phyloP scores from a whole-genome alignment of 352 stramenopile genomes.

The Phytopythium oedochilum region DNA sequence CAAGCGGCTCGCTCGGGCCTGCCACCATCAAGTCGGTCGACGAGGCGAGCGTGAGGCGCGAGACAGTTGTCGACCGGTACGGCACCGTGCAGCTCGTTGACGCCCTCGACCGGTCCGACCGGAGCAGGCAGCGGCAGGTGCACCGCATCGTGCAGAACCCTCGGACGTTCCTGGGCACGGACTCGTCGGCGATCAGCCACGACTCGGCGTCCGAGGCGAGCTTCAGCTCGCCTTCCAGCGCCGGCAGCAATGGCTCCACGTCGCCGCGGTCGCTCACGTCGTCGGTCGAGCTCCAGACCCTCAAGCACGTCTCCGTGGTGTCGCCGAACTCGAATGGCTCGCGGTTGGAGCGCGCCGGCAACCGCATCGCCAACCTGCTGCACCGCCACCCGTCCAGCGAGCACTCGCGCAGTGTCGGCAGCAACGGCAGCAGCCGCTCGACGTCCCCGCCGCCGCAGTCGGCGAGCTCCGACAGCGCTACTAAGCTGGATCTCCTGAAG shows the following conservation, averaged over 20 bases:
- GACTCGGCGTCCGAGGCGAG: constrained; percentile 3
- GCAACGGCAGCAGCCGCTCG: background rate
- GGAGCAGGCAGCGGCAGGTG: constrained; percentile 18
- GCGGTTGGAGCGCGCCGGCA: constrained; percentile 15
- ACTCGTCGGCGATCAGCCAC: constrained; percentile 1
- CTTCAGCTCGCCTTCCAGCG: constrained; percentile 7
- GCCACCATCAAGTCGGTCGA: constrained; percentile 50
- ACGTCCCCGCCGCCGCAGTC: background rate
- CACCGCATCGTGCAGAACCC: constrained; percentile 10
- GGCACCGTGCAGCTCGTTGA: constrained; percentile 44
- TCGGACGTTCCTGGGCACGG: background rate
- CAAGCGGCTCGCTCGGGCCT: constrained; percentile 9
- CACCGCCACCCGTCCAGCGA: constrained; percentile 9
- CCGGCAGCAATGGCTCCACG: constrained; percentile 7
- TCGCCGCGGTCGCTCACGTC: constrained; percentile 22
- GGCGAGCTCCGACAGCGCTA: background rate
- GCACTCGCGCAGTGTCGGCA: background rate
- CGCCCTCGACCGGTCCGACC: constrained; percentile 31
- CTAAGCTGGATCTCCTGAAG: constrained; percentile 1
- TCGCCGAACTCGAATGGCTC: constrained; percentile 6
- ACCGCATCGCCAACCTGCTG: constrained; percentile 29
- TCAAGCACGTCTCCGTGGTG: constrained; percentile 16
- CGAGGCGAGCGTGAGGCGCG: constrained; percentile 38
- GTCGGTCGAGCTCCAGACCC: constrained; percentile 18
- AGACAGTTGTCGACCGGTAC: constrained; percentile 48